Percentiles rank a stretch among this genome's conserved stretches.
phyloP scores from a whole-genome alignment of 202 grass and related monocot species.

The Saccharum hybrid region DNA sequence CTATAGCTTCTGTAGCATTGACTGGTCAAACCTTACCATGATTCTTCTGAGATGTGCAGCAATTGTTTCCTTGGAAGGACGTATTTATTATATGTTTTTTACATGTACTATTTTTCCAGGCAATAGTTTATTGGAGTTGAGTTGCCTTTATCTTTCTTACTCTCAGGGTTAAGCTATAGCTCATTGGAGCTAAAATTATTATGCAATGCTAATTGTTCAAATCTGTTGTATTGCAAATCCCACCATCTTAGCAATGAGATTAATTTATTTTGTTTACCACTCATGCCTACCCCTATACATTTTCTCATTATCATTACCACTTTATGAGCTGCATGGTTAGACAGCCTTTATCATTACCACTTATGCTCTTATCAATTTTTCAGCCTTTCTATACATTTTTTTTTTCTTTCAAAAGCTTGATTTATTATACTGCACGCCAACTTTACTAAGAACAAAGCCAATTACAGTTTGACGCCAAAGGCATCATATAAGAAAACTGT shows the following conservation, averaged over 20 bases:
- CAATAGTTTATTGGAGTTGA: slow-evolving; percentile 8
- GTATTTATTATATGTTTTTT: slow-evolving; percentile 24
- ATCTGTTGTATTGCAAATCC: slow-evolving; percentile 20
- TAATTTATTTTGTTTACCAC: slow-evolving; percentile 10
- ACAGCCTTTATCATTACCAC: not conserved
- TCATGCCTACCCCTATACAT: not conserved
- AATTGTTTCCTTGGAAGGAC: slow-evolving; percentile 36
- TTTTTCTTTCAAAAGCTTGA: not conserved
- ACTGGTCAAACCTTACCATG: slow-evolving; percentile 53
- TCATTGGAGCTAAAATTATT: slow-evolving; percentile 24
- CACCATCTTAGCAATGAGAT: not conserved
- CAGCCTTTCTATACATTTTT: not conserved
- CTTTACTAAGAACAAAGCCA: slow-evolving; percentile 27
- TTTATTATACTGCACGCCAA: not conserved
- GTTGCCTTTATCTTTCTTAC: slow-evolving; percentile 7
- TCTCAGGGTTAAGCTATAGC: not conserved
- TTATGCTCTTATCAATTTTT: not conserved
- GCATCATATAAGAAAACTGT: slow-evolving; percentile 7
- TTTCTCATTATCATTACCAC: not conserved
- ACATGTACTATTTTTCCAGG: slow-evolving; percentile 12
- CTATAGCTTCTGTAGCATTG: slow-evolving; percentile 48
- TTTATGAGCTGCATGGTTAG: not conserved
- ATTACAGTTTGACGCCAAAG: slow-evolving; percentile 3
- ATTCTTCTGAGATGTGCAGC: slow-evolving; percentile 43
- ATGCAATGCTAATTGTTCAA: slow-evolving; percentile 23